phyloP scores from a whole-genome alignment of 768 basidiomycete species.

The Boletus bicolor region DNA sequence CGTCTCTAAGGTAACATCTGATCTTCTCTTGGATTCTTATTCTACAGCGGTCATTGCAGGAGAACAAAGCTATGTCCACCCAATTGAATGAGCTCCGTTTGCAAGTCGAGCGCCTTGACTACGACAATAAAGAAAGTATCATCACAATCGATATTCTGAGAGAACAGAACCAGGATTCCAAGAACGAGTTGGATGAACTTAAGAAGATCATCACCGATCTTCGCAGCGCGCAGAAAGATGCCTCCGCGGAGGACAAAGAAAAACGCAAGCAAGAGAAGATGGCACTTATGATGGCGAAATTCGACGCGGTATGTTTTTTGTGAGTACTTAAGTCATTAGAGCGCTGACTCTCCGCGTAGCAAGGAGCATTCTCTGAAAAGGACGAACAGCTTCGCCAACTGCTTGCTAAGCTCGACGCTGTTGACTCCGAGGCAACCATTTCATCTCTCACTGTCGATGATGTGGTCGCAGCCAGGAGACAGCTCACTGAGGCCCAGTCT shows the following conservation, averaged over 20 bases:
- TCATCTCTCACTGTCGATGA: constrained; percentile 71
- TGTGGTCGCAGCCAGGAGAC: constrained; percentile 75
- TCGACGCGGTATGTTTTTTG: constrained; percentile 72
- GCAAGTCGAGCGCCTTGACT: constrained; percentile 87
- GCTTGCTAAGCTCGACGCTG: constrained; percentile 77
- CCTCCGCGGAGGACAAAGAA: constrained; percentile 94
- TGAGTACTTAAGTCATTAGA: not conserved
- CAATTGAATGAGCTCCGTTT: constrained; percentile 91
- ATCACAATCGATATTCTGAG: constrained; percentile 94
- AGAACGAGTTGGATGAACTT: constrained; percentile 86
- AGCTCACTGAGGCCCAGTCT: constrained; percentile 85
- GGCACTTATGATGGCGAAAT: constrained; percentile 99
- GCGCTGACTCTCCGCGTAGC: constrained; percentile 40
- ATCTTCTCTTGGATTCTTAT: constrained; percentile 2
- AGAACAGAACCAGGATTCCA: constrained; percentile 88
- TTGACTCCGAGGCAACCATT: constrained; percentile 58
- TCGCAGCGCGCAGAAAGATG: constrained; percentile 78
- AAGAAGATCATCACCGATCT: constrained; percentile 74
- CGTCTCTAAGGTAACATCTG: constrained; percentile 60
- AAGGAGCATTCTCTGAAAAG: constrained; percentile 94
- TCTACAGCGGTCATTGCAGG: constrained; percentile 43
- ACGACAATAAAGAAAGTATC: constrained; percentile 91
- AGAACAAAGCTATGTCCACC: constrained; percentile 91
- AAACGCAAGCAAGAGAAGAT: constrained; percentile 99
- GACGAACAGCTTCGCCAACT: constrained; percentile 88